These are phyloP conservation scores for Peniophora sp. DNA, from an alignment of 1,284 basidiomycete genomes.

Conservation along the genomic window DNA sequence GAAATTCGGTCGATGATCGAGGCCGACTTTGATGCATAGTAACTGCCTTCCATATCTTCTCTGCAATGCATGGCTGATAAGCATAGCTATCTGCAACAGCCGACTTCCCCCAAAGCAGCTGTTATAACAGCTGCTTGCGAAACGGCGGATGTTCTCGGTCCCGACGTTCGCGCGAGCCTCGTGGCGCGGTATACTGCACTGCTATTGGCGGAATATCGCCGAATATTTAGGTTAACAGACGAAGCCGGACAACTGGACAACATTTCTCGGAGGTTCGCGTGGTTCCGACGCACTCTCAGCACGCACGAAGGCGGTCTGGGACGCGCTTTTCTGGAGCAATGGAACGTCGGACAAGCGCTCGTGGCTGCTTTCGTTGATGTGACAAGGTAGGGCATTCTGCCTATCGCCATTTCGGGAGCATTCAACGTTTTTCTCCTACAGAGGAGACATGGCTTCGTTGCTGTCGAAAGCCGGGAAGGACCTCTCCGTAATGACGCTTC, in stretches of 20 bases:
- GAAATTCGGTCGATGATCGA: conserved; percentile 74
- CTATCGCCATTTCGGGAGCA: not conserved
- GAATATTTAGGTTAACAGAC: conserved; percentile 88
- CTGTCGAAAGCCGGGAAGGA: conserved; percentile 65
- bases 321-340: conserved; percentile 72
- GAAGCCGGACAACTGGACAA: conserved; percentile 98
- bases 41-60: conserved; percentile 24
- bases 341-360: conserved; percentile 79
- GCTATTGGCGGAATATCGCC: conserved; percentile 92
- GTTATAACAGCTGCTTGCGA: conserved; percentile 73
- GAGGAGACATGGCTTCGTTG: conserved; percentile 63
- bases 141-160: conserved; percentile 81
- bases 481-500: conserved; percentile 67
- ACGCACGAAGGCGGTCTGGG: conserved; percentile 86
- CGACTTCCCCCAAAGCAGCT: conserved; percentile 55
- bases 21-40: conserved; percentile 88
- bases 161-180: conserved; percentile 73
- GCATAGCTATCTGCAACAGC: conserved; percentile 71
- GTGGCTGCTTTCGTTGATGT: conserved; percentile 81
- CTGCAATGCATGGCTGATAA: not conserved
- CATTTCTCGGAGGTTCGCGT: conserved; percentile 86
- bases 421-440: conserved; percentile 18
- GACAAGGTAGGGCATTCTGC: conserved; percentile 51
- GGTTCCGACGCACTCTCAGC: conserved; percentile 90
- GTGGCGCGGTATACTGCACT: conserved; percentile 87